Evolutionary conservation across 768 basidiomycete species (phyloP).

Genomic region (Tricholoma flavovirens): DNA sequence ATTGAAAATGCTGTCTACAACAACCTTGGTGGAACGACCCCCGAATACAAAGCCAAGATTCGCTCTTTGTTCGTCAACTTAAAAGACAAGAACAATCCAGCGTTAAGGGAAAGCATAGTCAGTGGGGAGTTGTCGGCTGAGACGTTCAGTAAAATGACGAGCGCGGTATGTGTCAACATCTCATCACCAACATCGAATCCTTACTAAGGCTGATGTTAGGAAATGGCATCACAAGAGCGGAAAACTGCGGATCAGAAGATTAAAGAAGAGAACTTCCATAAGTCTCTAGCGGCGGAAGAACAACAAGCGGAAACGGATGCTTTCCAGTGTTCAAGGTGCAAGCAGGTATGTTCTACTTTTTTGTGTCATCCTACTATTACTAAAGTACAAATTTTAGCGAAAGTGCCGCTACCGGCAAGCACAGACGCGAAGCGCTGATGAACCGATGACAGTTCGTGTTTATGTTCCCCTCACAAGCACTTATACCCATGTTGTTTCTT

Average conservation of each 20-base stretch:
- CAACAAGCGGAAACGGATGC: conserved; percentile 94
- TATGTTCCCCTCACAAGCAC: neutral
- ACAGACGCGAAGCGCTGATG: conserved; percentile 96
- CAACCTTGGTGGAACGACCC: conserved; percentile 38
- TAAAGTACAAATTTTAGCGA: conserved; percentile 36
- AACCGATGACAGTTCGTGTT: conserved; percentile 88
- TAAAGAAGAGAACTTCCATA: conserved; percentile 81
- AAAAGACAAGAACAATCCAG: conserved; percentile 92
- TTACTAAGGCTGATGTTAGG: conserved; percentile 37
- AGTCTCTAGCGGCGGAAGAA: conserved; percentile 84
- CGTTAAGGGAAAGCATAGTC: conserved; percentile 77
- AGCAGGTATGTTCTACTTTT: conserved; percentile 48
- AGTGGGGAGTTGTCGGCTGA: conserved; percentile 70
- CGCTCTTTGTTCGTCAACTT: conserved; percentile 88
- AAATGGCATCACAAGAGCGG: conserved; percentile 93
- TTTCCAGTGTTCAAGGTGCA: conserved; percentile 95
- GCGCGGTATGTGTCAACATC: conserved; percentile 47
- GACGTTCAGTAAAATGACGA: conserved; percentile 74
- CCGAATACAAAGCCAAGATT: conserved; percentile 70
- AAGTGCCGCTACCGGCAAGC: conserved; percentile 93
- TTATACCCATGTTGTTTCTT: neutral
- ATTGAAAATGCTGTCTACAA: conserved; percentile 66
- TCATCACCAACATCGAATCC: neutral
- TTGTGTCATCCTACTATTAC: neutral
- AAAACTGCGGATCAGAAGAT: conserved; percentile 81